Conservation (phyloP, 371 early-diverging fungal genomes). For the Polyrhizophydium stewartii region DNA sequence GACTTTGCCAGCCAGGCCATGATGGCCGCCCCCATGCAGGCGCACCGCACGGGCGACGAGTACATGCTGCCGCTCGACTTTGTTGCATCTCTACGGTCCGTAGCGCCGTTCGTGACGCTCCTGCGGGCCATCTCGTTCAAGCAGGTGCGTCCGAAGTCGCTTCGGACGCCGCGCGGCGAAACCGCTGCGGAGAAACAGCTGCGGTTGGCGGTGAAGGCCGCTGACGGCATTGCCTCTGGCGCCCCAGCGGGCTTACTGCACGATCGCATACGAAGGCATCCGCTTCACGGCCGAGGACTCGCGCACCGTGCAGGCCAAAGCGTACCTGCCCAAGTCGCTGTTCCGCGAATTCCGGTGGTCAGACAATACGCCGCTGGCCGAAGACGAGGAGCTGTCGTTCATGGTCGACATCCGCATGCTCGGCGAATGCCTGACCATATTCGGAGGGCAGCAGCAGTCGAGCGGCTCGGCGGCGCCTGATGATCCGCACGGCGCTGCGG, state of each 20-base stretch:
- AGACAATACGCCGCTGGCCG: constrained; percentile 9
- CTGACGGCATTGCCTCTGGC: too few species aligned
- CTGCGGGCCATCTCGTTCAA: constrained; percentile 20
- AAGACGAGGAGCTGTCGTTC: constrained; percentile 17
- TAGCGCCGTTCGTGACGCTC: constrained; percentile 6
- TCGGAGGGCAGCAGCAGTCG: constrained; percentile 19
- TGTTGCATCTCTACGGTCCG: not conserved
- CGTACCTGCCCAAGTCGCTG: constrained; percentile 26
- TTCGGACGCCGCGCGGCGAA: not conserved
- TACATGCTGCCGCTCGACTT: not conserved
- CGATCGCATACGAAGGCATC: constrained; percentile 11
- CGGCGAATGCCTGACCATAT: constrained; percentile 44
- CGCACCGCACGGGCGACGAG: too few species aligned
- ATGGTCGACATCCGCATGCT: constrained; percentile 35
- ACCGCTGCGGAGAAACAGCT: constrained; percentile 2
- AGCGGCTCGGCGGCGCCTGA: not conserved
- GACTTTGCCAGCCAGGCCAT: too few species aligned
- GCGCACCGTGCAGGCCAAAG: constrained; percentile 33
- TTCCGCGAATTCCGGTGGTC: constrained; percentile 24
- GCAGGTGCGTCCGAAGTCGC: constrained; percentile 9
- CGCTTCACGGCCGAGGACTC: constrained; percentile 43
- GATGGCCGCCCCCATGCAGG: too few species aligned
- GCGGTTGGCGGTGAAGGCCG: not conserved
- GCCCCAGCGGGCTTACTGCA: not conserved
- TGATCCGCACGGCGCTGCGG: too few species aligned